Conservation (phyloP, 768 basidiomycete genomes). For the Amanita pallidorosea region DNA sequence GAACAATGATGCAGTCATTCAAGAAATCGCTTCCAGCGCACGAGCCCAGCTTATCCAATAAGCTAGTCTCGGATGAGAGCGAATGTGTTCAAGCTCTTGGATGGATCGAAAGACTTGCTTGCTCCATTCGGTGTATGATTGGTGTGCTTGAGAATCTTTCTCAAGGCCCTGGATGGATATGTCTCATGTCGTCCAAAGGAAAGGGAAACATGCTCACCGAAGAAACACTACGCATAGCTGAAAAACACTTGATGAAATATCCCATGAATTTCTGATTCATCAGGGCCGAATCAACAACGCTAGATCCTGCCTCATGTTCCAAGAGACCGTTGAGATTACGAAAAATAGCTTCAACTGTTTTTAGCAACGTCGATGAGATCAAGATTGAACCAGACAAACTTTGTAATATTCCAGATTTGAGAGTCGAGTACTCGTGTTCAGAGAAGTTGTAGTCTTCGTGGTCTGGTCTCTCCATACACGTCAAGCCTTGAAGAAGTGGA, state of each 20-base stretch:
- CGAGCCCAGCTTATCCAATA: constrained; percentile 21
- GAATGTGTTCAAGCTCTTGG: constrained; percentile 19
- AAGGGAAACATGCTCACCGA: constrained; percentile 20
- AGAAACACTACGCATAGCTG: constrained; percentile 38
- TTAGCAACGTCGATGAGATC: not conserved
- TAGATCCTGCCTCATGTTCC: not conserved
- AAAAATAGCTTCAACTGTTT: constrained; percentile 29
- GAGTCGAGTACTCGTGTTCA: constrained; percentile 16
- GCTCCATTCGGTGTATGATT: constrained; percentile 24
- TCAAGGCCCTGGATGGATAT: not conserved
- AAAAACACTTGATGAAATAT: constrained; percentile 34
- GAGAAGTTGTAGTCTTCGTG: constrained; percentile 20
- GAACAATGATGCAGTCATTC: not conserved
- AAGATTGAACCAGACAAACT: constrained; percentile 7
- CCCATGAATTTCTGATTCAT: constrained; percentile 29
- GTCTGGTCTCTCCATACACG: constrained; percentile 10
- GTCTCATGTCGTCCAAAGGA: not conserved
- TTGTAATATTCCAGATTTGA: constrained; percentile 23
- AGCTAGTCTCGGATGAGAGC: constrained; percentile 19
- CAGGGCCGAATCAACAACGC: constrained; percentile 8
- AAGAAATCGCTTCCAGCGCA: not conserved
- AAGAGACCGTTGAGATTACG: constrained; percentile 29
- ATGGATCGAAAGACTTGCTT: constrained; percentile 18
- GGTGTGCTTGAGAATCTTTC: constrained; percentile 8
- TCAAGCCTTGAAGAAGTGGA: constrained; percentile 30